Conservation (phyloP, 1,139 yeast genomes). For the Geotrichum aggregatum region DNA sequence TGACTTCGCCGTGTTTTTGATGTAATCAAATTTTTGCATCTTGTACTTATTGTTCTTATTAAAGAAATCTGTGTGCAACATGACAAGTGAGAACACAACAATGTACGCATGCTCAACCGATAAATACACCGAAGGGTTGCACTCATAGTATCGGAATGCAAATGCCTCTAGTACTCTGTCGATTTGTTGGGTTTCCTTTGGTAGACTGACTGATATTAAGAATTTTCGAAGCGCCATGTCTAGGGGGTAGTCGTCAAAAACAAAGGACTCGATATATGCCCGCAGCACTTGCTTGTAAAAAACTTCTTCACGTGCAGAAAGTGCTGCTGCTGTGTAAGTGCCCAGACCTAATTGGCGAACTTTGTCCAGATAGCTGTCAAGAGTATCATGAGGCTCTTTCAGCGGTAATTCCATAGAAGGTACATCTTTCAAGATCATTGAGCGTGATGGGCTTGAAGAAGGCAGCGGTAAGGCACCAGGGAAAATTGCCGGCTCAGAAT, state of each 20-base stretch:
- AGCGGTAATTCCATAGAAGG: slow-evolving; percentile 31
- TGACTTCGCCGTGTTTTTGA: slow-evolving; percentile 40
- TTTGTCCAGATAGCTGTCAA: slow-evolving; percentile 38
- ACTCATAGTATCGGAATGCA: slow-evolving; percentile 46
- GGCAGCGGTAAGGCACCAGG: background rate
- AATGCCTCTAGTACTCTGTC: slow-evolving; percentile 59
- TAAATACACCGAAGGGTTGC: slow-evolving; percentile 41
- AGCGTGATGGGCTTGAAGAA: background rate
- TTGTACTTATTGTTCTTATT: slow-evolving; percentile 59
- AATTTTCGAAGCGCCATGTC: slow-evolving; percentile 60
- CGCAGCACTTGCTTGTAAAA: slow-evolving; percentile 42
- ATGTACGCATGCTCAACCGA: slow-evolving; percentile 53
- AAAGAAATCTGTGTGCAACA: slow-evolving; percentile 67
- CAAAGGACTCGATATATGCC: slow-evolving; percentile 42
- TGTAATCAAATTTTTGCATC: slow-evolving; percentile 58
- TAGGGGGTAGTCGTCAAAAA: slow-evolving; percentile 51
- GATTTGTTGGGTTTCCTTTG: slow-evolving; percentile 67
- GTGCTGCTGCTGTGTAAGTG: slow-evolving; percentile 40
- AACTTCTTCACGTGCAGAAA: slow-evolving; percentile 40
- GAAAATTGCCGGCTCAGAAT: background rate
- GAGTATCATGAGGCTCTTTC: slow-evolving; percentile 37
- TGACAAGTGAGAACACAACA: slow-evolving; percentile 55
- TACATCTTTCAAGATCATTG: background rate
- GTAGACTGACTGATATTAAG: slow-evolving; percentile 53
- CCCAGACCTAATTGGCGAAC: slow-evolving; percentile 37